Base-by-base conservation (phyloP, 2,329 filamentous ascomycete species). In the Botryotinia calthae region DNA sequence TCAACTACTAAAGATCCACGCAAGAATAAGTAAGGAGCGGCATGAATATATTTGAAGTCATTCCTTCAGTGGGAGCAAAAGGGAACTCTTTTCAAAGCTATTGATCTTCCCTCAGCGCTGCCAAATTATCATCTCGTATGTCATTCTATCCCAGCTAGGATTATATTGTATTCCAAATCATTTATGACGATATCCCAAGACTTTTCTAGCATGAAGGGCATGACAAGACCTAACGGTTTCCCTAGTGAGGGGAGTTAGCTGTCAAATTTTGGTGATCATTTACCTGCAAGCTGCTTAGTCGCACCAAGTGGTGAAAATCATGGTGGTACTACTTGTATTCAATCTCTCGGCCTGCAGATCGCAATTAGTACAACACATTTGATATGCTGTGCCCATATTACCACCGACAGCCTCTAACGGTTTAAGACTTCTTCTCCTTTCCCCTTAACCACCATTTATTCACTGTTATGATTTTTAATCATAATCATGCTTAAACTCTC, bases 401-500 rank as follows among this genome's bases (percentile, higher is more conserved):
- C 37, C 34, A n/a, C 34, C 7, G n/a, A 25, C 8, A 3, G 14
- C 9, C 37, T 56, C 46, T 51, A n/a, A 51, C 20, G 14, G 16
- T 34, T 37, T 61, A 18, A 0, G 10, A 58, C 25, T 59, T 28
- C 37, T 34, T 31, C 20, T 28, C 12, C 4, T 18, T 58, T 48
- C 22, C 42, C 18, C 46, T 46, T 34, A 5, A 37, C 2, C 14
- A 51, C 2, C 16, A 5, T 58, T 54, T 3, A 34, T 56, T 66
- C 37, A 37, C 7, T 7, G n/a, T 37, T 8, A 31, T 31, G 48
- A 25, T 51, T 61, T 42, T 48, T 25, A 48, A 18, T 31, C 40
- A 31, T 12, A 37, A 64, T 64, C 63, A 51, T 72, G 71, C 42
- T 51, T 18, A 56, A 72, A 44, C 56, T 72, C 22, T 56, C 44